Evolutionary conservation across 495 filamentous ascomycete genomes (phyloP).

Genomic region (Xylaria scruposa): DNA sequence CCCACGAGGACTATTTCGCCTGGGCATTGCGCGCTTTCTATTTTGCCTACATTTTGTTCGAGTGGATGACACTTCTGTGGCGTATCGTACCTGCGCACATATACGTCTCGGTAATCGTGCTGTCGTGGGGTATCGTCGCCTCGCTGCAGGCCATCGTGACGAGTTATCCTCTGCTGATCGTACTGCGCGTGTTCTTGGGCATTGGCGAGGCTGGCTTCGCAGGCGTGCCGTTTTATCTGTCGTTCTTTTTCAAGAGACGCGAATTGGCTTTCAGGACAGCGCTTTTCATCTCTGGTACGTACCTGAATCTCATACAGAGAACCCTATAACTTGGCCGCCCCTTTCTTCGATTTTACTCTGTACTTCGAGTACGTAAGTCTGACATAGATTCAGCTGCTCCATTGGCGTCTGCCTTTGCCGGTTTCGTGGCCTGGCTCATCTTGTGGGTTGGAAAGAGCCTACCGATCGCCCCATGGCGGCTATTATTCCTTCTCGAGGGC

Average conservation of each 20-base stretch:
- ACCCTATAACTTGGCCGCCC: background rate
- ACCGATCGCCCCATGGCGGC: slow-evolving; percentile 77
- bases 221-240: slow-evolving; percentile 79
- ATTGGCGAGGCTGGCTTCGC: slow-evolving; percentile 78
- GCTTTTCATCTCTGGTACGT: slow-evolving; percentile 72
- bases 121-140: slow-evolving; percentile 71
- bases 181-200: slow-evolving; percentile 71
- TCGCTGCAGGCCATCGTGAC: slow-evolving; percentile 73
- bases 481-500: slow-evolving; percentile 88
- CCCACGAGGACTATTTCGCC: slow-evolving; percentile 75
- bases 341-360: slow-evolving; percentile 26
- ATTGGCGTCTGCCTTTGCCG: slow-evolving; percentile 82
- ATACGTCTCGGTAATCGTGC: slow-evolving; percentile 67
- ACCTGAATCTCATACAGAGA: slow-evolving; percentile 32
- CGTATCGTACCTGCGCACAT: slow-evolving; percentile 69
- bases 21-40: slow-evolving; percentile 85
- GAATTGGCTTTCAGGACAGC: slow-evolving; percentile 83
- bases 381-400: slow-evolving; percentile 65
- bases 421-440: slow-evolving; percentile 82
- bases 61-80: slow-evolving; percentile 79
- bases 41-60: slow-evolving; percentile 68
- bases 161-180: slow-evolving; percentile 74
- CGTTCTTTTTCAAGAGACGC: slow-evolving; percentile 84
- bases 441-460: slow-evolving; percentile 64
- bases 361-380: slow-evolving; percentile 46